phyloP scores from a whole-genome alignment of 108 stramenopile species.

The Nannochloropsis granulata region DNA sequence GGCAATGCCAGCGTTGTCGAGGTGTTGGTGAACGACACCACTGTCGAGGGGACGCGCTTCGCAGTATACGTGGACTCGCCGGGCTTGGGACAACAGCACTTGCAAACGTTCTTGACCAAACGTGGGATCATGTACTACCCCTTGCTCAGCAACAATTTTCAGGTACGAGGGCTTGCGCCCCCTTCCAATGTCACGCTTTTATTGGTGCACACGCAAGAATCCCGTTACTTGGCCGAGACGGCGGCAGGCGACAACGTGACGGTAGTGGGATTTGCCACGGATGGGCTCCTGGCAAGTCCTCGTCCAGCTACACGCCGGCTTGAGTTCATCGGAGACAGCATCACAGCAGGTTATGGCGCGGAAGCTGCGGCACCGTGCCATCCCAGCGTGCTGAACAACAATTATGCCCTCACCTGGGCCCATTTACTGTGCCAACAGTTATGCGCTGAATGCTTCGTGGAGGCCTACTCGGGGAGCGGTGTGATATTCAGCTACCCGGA shows the following conservation, averaged over 20 bases:
- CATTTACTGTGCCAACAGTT: not conserved
- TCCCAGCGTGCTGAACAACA: not conserved
- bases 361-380: not conserved
- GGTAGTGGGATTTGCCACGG: not conserved
- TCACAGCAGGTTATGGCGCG: not conserved
- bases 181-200: not conserved
- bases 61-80: not conserved
- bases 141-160: not conserved
- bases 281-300: not conserved
- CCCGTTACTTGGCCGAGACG: not conserved
- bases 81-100: not conserved
- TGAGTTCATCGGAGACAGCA: not conserved
- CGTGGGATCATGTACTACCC: not conserved
- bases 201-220: not conserved
- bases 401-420: not conserved
- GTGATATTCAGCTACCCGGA: not conserved
- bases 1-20: not conserved
- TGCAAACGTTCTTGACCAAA: not conserved
- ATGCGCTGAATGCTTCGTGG: not conserved
- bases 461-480: not conserved
- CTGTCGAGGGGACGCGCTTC: not conserved
- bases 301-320: not conserved
- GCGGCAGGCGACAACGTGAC: not conserved
- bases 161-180: not conserved
- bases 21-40: not conserved